A percentile compares a stretch with the other conserved stretches of the same genome.
phyloP scores from a whole-genome alignment of 2,329 filamentous ascomycete species.

The Podosphaera leucotricha region DNA sequence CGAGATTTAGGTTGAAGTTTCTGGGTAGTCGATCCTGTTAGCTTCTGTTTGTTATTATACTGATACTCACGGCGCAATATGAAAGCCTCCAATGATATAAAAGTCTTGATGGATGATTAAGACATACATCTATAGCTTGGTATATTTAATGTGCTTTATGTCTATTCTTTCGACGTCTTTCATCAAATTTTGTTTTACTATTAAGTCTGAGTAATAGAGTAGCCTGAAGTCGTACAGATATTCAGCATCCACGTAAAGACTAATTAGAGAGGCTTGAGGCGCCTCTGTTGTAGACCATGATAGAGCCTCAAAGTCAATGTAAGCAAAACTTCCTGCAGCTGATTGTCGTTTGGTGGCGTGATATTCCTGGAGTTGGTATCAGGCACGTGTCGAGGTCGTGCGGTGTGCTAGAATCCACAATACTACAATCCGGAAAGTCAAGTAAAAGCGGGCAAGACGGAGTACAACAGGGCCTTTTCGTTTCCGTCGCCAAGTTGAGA shows the following conservation, averaged over 20 bases:
- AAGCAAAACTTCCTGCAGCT: constrained; percentile 5
- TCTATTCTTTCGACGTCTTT: not conserved
- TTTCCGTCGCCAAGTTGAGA: not conserved
- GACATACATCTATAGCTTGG: not conserved
- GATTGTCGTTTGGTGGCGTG: constrained; percentile 1
- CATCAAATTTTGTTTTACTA: not conserved
- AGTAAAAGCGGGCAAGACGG: not conserved
- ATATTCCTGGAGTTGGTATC: not conserved
- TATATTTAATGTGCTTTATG: not conserved
- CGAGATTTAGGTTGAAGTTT: not conserved
- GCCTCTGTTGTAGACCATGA: constrained; percentile 16
- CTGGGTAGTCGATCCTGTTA: not conserved
- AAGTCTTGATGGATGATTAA: not conserved
- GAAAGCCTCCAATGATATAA: not conserved
- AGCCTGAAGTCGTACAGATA: constrained; percentile 7
- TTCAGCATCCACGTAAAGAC: constrained; percentile 8
- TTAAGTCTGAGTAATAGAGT: constrained; percentile 3
- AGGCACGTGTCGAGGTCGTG: not conserved
- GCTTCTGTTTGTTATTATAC: not conserved
- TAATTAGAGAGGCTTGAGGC: constrained; percentile 9
- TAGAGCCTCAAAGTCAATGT: constrained; percentile 7
- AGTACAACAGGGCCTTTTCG: not conserved
- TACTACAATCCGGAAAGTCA: not conserved
- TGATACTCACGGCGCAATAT: not conserved
- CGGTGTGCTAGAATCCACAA: not conserved